Percentiles rank a stretch among this genome's conserved stretches.
Conservation (phyloP, 805 yeast species). For the Myxozyma nipponensis region DNA sequence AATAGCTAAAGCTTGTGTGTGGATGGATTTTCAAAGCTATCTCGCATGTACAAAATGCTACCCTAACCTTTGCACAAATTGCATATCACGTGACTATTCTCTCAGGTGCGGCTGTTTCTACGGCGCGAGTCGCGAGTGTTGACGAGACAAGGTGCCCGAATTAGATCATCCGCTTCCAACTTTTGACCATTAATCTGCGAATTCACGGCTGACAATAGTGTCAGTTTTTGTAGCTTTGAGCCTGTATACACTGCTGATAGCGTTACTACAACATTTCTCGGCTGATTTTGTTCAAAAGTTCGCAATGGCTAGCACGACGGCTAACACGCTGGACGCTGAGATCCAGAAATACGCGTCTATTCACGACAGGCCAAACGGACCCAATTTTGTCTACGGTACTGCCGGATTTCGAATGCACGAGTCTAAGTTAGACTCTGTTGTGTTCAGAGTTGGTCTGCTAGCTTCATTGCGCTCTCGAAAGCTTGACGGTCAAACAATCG, state of each 20-base stretch:
- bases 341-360: conserved; percentile 19
- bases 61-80: too few species aligned
- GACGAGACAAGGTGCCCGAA: background rate
- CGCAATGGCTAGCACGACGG: background rate
- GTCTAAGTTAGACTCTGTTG: conserved; percentile 66
- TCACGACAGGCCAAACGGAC: conserved; percentile 48
- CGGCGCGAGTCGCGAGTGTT: too few species aligned
- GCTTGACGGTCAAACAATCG: conserved; percentile 65
- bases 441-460: conserved; percentile 75
- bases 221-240: too few species aligned
- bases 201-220: too few species aligned
- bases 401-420: conserved; percentile 92
- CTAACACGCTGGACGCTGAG: background rate
- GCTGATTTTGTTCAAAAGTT: background rate
- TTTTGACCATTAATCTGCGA: too few species aligned
- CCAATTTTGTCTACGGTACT: conserved; percentile 75
- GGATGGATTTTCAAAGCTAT: too few species aligned
- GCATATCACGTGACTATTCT: too few species aligned
- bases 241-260: too few species aligned
- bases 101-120: too few species aligned
- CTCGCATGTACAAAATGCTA: too few species aligned
- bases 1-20: too few species aligned
- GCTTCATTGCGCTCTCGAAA: conserved; percentile 80
- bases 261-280: background rate
- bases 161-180: too few species aligned